Conservation (phyloP, 1,284 basidiomycete genomes). For the Sanghuangporus baumii region DNA sequence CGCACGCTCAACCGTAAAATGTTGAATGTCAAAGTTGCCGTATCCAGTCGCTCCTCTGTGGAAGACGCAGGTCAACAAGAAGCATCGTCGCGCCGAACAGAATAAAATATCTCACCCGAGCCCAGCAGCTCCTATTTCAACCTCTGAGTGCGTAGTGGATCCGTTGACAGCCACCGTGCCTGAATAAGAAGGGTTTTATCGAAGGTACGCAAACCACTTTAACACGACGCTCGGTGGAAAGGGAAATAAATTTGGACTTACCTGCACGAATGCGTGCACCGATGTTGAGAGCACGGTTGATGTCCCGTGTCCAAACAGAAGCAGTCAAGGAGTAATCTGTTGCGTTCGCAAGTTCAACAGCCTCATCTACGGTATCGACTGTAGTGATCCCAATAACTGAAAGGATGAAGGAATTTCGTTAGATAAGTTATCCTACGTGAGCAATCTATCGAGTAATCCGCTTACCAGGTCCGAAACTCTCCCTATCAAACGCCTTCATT, state of each 20-base stretch:
- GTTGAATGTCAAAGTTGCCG: slow-evolving; percentile 46
- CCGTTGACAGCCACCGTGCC: slow-evolving; percentile 30
- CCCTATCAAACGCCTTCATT: slow-evolving; percentile 48
- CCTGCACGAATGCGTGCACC: slow-evolving; percentile 45
- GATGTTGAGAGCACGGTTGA: slow-evolving; percentile 41
- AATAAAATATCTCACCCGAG: slow-evolving; percentile 25
- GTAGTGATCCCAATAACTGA: slow-evolving; percentile 42
- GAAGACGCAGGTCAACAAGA: background rate
- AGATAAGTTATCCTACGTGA: slow-evolving; percentile 7
- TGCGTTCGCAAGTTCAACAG: slow-evolving; percentile 47
- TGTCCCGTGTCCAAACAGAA: slow-evolving; percentile 48
- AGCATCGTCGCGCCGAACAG: background rate
- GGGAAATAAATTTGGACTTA: slow-evolving; percentile 22
- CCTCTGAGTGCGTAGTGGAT: slow-evolving; percentile 27
- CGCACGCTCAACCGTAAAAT: slow-evolving; percentile 42
- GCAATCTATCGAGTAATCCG: slow-evolving; percentile 16
- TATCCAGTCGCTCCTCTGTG: slow-evolving; percentile 45
- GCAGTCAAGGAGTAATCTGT: slow-evolving; percentile 50
- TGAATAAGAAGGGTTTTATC: background rate
- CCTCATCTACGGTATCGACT: slow-evolving; percentile 46
- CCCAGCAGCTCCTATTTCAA: slow-evolving; percentile 22
- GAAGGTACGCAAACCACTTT: background rate
- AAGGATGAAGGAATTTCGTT: background rate
- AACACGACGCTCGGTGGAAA: background rate
- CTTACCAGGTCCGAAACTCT: slow-evolving; percentile 56